phyloP scores from a whole-genome alignment of 2,329 filamentous ascomycete genomes.

The Colletotrichum tropicale region DNA sequence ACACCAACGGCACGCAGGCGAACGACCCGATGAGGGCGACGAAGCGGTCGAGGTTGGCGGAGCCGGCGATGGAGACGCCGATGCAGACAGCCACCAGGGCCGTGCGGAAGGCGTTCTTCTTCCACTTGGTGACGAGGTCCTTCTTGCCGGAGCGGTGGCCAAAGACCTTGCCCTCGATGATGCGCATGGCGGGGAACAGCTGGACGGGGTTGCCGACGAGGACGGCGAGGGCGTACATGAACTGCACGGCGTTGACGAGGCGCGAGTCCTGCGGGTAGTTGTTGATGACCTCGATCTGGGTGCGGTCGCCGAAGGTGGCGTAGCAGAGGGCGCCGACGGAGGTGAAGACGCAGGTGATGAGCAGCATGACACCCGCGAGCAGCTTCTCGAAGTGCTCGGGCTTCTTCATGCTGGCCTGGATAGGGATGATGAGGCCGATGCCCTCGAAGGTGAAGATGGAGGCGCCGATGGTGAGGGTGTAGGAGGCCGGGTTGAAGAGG shows the following conservation, averaged over 20 bases:
- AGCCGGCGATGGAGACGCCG: constrained; percentile 65
- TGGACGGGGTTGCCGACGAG: constrained; percentile 78
- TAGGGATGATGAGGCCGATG: constrained; percentile 95
- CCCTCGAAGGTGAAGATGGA: constrained; percentile 96
- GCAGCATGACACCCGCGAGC: constrained; percentile 71
- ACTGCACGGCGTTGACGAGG: constrained; percentile 78
- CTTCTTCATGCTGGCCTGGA: constrained; percentile 90
- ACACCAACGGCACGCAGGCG: constrained; percentile 95
- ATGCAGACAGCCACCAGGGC: constrained; percentile 63
- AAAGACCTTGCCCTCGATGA: constrained; percentile 72
- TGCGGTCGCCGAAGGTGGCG: constrained; percentile 72
- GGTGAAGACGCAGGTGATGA: constrained; percentile 76
- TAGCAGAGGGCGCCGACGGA: constrained; percentile 77
- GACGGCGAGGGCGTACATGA: constrained; percentile 75
- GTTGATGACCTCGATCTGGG: constrained; percentile 76
- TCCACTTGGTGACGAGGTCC: constrained; percentile 71
- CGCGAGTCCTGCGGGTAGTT: constrained; percentile 74
- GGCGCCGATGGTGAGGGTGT: constrained; percentile 73
- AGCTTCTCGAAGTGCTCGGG: constrained; percentile 71
- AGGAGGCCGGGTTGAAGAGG: constrained; percentile 72
- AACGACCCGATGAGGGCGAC: constrained; percentile 96
- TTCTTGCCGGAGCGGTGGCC: constrained; percentile 72
- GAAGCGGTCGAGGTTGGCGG: constrained; percentile 84
- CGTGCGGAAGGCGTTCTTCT: constrained; percentile 72
- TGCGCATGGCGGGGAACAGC: constrained; percentile 75